phyloP scores from a whole-genome alignment of 2,329 filamentous ascomycete genomes.

The Colletotrichum sp. region DNA sequence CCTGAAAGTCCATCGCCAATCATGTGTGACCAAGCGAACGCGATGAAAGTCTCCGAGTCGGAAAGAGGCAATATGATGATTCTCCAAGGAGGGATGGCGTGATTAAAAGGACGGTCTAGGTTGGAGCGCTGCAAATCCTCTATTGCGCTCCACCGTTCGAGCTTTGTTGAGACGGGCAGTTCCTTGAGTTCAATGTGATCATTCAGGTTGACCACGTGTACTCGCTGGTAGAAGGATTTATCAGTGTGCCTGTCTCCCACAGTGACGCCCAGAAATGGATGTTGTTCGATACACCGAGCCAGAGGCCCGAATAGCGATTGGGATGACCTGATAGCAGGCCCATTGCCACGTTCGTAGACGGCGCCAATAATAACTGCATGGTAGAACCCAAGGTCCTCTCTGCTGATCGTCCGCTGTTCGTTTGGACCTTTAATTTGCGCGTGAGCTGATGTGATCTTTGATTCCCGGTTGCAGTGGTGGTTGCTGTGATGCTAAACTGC shows the following conservation, averaged over 20 bases:
- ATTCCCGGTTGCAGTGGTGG: too few species aligned
- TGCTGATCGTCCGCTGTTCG: constrained; percentile 43
- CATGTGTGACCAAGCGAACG: constrained; percentile 47
- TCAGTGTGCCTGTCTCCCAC: constrained; percentile 40
- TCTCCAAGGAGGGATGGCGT: constrained; percentile 44
- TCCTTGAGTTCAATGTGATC: constrained; percentile 41
- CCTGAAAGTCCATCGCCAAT: constrained; percentile 49
- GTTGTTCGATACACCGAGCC: constrained; percentile 39
- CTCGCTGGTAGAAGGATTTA: constrained; percentile 35
- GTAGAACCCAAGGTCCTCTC: constrained; percentile 45
- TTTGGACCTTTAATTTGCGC: constrained; percentile 34
- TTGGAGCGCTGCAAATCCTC: constrained; percentile 30
- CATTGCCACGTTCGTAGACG: constrained; percentile 31
- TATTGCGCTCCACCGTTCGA: constrained; percentile 14
- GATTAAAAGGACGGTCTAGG: constrained; percentile 37
- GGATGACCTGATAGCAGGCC: constrained; percentile 20
- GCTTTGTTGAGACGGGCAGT: neutral
- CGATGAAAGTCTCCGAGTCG: constrained; percentile 32
- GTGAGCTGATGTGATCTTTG: neutral
- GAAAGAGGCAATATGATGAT: constrained; percentile 39
- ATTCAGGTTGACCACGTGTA: constrained; percentile 36
- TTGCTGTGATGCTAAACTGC: neutral
- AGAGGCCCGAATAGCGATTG: constrained; percentile 35
- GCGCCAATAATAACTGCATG: constrained; percentile 41
- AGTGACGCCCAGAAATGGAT: constrained; percentile 41